These are phyloP conservation scores for Hirsutella minnesotensis DNA, from an alignment of 2,329 filamentous ascomycete species.

Conservation along the genomic window DNA sequence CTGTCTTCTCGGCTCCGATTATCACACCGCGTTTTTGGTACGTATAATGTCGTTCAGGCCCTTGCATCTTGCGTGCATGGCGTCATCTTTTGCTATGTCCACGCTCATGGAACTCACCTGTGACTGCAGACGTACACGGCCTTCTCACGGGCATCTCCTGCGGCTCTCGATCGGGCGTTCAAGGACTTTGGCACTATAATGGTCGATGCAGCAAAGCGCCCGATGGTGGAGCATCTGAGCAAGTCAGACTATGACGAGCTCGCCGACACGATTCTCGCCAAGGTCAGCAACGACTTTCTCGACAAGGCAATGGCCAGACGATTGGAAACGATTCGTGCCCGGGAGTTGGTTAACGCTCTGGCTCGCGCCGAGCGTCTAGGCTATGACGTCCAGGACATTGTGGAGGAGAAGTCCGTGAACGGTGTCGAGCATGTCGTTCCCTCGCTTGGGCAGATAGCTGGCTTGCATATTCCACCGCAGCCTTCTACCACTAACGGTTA, in stretches of 20 bases:
- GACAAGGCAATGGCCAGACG: slow-evolving; percentile 40
- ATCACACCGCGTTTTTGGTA: slow-evolving; percentile 40
- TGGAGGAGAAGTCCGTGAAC: slow-evolving; percentile 24
- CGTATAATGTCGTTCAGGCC: too few species aligned
- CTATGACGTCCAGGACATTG: slow-evolving; percentile 38
- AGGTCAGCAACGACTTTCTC: slow-evolving; percentile 36
- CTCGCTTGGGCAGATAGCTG: slow-evolving; percentile 9
- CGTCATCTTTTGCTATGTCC: too few species aligned
- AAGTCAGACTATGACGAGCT: slow-evolving; percentile 32
- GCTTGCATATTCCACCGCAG: slow-evolving; percentile 1
- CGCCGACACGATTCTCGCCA: slow-evolving; percentile 29
- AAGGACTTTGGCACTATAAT: slow-evolving; percentile 34
- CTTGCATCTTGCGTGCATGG: too few species aligned
- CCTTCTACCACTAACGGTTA: neutral
- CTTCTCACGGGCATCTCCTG: slow-evolving; percentile 29
- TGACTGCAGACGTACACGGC: slow-evolving; percentile 33
- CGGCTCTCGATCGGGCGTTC: slow-evolving; percentile 26
- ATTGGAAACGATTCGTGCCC: slow-evolving; percentile 40
- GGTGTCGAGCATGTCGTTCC: slow-evolving; percentile 25
- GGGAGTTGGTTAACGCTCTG: slow-evolving; percentile 43
- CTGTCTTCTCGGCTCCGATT: slow-evolving; percentile 36
- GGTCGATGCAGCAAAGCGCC: slow-evolving; percentile 24
- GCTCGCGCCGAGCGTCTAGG: slow-evolving; percentile 45
- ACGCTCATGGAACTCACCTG: slow-evolving; percentile 11
- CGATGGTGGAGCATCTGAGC: slow-evolving; percentile 29